A percentile compares a stretch with the other conserved stretches of the same genome.
These are phyloP conservation scores for Crithidia sp. DNA, from an alignment of 208 protist species.

Conservation along the genomic window DNA sequence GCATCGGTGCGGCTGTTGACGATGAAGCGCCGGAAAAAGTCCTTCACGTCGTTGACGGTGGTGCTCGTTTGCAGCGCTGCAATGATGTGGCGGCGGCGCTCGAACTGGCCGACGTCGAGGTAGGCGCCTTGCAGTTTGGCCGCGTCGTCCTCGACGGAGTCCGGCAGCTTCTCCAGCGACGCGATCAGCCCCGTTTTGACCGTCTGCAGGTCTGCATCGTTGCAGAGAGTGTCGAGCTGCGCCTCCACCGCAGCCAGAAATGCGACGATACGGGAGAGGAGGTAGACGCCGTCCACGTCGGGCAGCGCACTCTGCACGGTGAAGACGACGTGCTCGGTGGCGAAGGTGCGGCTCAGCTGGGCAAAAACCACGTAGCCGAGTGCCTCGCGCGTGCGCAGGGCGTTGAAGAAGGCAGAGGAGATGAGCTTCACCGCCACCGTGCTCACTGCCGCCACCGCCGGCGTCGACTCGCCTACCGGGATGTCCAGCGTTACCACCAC, in stretches of 20 bases:
- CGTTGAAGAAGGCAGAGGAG: constrained; percentile 71
- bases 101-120: constrained; percentile 34
- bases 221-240: constrained; percentile 47
- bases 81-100: constrained; percentile 43
- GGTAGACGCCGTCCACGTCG: constrained; percentile 60
- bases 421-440: constrained; percentile 47
- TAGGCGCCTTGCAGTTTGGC: constrained; percentile 38
- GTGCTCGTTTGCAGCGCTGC: constrained; percentile 36
- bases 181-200: constrained; percentile 51
- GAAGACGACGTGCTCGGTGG: constrained; percentile 51
- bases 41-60: constrained; percentile 37
- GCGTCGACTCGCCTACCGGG: constrained; percentile 56
- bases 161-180: constrained; percentile 49
- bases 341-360: constrained; percentile 17
- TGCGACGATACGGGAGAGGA: constrained; percentile 78
- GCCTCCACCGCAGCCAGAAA: constrained; percentile 59
- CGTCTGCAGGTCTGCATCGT: constrained; percentile 33
- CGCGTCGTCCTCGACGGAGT: constrained; percentile 51
- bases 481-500: constrained; percentile 56
- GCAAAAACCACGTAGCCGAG: constrained; percentile 84
- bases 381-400: constrained; percentile 74
- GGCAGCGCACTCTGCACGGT: constrained; percentile 60
- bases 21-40: constrained; percentile 42
- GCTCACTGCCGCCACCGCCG: constrained; percentile 41
- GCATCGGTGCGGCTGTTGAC: constrained; percentile 45